Conservation (phyloP, 495 filamentous ascomycete genomes). For the Lasiosphaeria miniovina region DNA sequence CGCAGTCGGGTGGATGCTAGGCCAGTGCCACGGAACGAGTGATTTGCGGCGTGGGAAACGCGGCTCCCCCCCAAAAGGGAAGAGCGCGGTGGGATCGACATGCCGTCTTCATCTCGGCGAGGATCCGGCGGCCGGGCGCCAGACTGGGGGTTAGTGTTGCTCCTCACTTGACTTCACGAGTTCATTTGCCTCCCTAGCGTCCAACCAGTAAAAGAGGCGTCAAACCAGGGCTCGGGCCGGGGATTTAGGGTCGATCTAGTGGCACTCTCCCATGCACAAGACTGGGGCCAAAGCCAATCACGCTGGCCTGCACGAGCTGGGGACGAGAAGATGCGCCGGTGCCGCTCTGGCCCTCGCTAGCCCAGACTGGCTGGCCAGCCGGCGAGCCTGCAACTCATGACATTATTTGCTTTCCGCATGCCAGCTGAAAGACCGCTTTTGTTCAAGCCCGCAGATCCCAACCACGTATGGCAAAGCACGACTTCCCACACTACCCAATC, state of each 20-base stretch:
- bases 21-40: neutral
- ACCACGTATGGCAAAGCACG: neutral
- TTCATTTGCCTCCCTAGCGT: neutral
- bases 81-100: neutral
- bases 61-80: neutral
- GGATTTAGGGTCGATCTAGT: constrained; percentile 1
- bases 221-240: constrained; percentile 2
- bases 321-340: neutral
- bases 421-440: constrained; percentile 2
- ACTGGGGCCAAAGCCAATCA: neutral
- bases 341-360: neutral
- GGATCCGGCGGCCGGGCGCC: no score
- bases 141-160: no score
- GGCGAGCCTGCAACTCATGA: no score
- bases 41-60: neutral
- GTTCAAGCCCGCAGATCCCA: neutral
- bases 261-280: neutral
- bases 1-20: neutral
- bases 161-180: no score
- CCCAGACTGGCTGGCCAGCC: neutral
- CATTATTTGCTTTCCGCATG: neutral
- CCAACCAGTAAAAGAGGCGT: neutral
- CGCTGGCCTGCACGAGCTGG: no score
- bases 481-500: no score
- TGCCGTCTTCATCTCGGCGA: neutral